These are phyloP conservation scores for Scalesia atractyloides DNA, from an alignment of 129 eudicot species.

Conservation along the genomic window DNA sequence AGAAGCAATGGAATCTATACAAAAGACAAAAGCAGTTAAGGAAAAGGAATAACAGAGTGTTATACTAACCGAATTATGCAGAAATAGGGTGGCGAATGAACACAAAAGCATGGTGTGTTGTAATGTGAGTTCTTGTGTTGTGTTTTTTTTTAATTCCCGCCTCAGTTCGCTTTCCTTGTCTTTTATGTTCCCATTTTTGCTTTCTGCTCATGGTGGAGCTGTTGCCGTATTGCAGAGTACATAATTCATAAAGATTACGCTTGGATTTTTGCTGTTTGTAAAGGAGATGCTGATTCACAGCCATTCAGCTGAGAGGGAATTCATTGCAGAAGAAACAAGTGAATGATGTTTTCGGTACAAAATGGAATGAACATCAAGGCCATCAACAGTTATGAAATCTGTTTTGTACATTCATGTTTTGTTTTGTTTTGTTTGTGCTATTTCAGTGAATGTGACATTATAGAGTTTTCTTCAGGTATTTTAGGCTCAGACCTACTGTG, in stretches of 20 bases:
- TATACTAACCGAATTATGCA: background rate
- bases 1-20: constrained; percentile 43
- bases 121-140: constrained; percentile 19
- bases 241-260: background rate
- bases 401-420: constrained; percentile 4
- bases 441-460: background rate
- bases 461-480: background rate
- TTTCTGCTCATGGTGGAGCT: constrained; percentile 4
- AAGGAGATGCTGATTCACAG: constrained; percentile 2
- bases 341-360: constrained; percentile 10
- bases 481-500: background rate
- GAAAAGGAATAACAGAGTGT: constrained; percentile 27
- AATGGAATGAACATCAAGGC: constrained; percentile 15
- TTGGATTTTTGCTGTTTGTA: background rate
- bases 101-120: constrained; percentile 2
- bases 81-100: constrained; percentile 10
- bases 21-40: constrained; percentile 34
- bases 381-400: background rate
- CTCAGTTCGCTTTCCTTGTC: background rate
- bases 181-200: background rate
- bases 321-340: constrained; percentile 10
- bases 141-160: background rate
- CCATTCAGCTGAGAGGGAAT: constrained; percentile 3
- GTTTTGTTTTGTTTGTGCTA: background rate
- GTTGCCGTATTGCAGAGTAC: constrained; percentile 23